Conservation (phyloP, 108 stramenopile species). For the Poteriospumella lacustris region DNA sequence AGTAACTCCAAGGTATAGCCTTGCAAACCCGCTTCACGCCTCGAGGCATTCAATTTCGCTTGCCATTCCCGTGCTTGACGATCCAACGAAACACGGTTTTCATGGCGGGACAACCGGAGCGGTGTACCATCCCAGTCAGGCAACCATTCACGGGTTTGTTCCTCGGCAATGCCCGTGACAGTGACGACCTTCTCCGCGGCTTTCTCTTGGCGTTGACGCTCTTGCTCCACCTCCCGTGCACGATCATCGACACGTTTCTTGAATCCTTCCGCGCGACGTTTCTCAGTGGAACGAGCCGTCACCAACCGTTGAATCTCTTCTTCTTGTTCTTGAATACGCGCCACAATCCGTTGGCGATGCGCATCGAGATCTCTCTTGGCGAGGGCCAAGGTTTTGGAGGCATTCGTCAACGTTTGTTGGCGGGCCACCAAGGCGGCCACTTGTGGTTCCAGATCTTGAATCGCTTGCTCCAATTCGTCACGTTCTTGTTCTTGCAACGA, state of each 20-base stretch:
- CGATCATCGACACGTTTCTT: not conserved
- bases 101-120: not conserved
- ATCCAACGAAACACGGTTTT: not conserved
- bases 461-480: not conserved
- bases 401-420: no score
- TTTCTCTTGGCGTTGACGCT: not conserved
- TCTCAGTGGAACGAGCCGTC: no score
- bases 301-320: no score
- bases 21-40: not conserved
- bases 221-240: not conserved
- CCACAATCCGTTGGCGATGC: no score
- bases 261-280: not conserved
- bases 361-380: no score
- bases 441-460: not conserved
- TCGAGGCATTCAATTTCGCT: not conserved
- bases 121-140: conserved; percentile 22
- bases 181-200: not conserved
- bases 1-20: not conserved
- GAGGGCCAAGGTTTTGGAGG: no score
- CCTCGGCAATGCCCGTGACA: not conserved
- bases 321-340: no score
- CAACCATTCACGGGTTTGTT: not conserved
- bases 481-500: not conserved
- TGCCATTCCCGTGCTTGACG: not conserved
- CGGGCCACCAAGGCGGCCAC: not conserved